These are phyloP conservation scores for Physocladia obscura DNA, from an alignment of 192 early-diverging fungal species.

Conservation along the genomic window DNA sequence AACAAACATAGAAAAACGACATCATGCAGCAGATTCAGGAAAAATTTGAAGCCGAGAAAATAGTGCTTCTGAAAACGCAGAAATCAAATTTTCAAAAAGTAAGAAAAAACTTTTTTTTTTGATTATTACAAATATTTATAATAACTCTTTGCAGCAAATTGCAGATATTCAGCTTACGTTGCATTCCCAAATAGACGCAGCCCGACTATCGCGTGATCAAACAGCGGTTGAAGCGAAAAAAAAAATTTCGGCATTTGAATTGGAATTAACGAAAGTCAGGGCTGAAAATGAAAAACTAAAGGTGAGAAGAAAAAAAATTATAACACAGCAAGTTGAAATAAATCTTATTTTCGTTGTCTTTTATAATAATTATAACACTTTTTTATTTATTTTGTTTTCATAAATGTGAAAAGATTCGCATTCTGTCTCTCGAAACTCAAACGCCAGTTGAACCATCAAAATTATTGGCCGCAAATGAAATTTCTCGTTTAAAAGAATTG, in stretches of 20 bases:
- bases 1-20: not conserved
- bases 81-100: conserved; percentile 25
- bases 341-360: no score
- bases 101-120: not conserved
- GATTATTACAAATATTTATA: no score
- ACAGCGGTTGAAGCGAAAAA: not conserved
- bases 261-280: conserved; percentile 23
- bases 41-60: conserved; percentile 21
- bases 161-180: not conserved
- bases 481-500: conserved; percentile 17
- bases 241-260: conserved; percentile 10
- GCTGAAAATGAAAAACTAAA: conserved; percentile 28
- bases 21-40: not conserved
- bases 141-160: conserved; percentile 25
- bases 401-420: conserved; percentile 1
- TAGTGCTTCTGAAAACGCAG: conserved; percentile 17
- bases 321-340: no score
- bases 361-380: no score
- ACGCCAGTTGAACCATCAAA: conserved; percentile 3
- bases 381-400: no score
- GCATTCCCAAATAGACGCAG: conserved; percentile 26
- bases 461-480: not conserved
- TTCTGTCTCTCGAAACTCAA: conserved; percentile 23
- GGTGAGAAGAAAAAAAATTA: no score
- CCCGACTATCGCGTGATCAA: conserved; percentile 15